A percentile compares a stretch with the other conserved stretches of the same genome.
phyloP scores from a whole-genome alignment of 495 filamentous ascomycete species.

The Peziza echinospora region DNA sequence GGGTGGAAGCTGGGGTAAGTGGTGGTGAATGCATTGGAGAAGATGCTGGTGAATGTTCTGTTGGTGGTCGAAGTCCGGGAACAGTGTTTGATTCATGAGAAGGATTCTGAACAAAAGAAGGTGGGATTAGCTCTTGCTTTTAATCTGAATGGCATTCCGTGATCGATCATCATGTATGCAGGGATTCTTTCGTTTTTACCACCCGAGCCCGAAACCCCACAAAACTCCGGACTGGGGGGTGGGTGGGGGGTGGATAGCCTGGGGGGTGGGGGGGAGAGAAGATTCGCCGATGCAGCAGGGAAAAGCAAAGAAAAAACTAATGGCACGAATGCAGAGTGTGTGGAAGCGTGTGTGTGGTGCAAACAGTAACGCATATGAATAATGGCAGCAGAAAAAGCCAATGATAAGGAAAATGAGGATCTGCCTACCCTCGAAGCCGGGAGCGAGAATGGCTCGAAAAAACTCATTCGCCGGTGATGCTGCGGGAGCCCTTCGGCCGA shows the following conservation, averaged over 20 bases:
- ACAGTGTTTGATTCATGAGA: background rate
- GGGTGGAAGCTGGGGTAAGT: slow-evolving; percentile 62
- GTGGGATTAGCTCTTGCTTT: background rate
- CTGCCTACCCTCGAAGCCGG: background rate
- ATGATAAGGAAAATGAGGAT: no score
- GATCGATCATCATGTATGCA: background rate
- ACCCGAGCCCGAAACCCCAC: background rate
- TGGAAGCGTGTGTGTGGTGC: no score
- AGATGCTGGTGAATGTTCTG: background rate
- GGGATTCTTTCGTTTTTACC: background rate
- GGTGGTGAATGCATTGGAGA: slow-evolving; percentile 62
- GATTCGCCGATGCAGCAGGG: background rate
- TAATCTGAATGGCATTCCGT: background rate
- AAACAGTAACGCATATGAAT: background rate
- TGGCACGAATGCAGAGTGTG: background rate
- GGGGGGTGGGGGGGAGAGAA: no score
- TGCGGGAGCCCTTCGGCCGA: background rate
- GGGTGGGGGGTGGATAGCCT: no score
- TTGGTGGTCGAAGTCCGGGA: background rate
- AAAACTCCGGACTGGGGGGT: no score
- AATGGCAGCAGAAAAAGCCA: background rate
- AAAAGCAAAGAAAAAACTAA: background rate
- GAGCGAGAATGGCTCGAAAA: background rate
- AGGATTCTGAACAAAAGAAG: background rate
- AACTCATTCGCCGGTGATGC: background rate